phyloP scores from a whole-genome alignment of 1,284 basidiomycete species.

The Moesziomyces aphidis region DNA sequence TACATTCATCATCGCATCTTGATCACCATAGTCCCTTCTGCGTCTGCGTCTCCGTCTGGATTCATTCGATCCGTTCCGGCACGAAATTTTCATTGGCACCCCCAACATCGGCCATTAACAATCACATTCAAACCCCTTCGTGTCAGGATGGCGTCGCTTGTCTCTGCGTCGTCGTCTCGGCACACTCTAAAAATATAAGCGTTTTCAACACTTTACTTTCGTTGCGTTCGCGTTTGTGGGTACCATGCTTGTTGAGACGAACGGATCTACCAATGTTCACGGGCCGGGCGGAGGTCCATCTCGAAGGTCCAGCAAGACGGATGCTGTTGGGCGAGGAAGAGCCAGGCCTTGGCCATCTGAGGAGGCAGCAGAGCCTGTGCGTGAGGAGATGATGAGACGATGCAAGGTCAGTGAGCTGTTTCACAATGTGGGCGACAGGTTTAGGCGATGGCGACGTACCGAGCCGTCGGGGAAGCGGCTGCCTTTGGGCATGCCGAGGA shows the following conservation, averaged over 20 bases:
- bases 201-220: constrained; percentile 44
- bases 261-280: constrained; percentile 44
- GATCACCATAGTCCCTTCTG: constrained; percentile 15
- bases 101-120: constrained; percentile 31
- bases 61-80: constrained; percentile 16
- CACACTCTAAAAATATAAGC: constrained; percentile 39
- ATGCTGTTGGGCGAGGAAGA: constrained; percentile 59
- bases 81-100: constrained; percentile 22
- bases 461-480: constrained; percentile 45
- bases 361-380: constrained; percentile 42
- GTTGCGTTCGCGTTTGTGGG: too few species aligned
- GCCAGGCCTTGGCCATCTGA: constrained; percentile 61
- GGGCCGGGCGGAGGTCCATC: constrained; percentile 55
- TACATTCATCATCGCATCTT: not conserved
- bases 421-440: not conserved
- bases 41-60: constrained; percentile 8
- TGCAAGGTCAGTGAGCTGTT: not conserved
- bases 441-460: constrained; percentile 16
- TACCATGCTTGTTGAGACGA: too few species aligned
- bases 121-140: constrained; percentile 22
- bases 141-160: constrained; percentile 21
- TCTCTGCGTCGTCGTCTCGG: constrained; percentile 28
- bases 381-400: not conserved
- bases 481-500: constrained; percentile 44
- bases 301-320: constrained; percentile 54